phyloP scores from a whole-genome alignment of 495 filamentous ascomycete genomes.

The Podospora tetraspora region DNA sequence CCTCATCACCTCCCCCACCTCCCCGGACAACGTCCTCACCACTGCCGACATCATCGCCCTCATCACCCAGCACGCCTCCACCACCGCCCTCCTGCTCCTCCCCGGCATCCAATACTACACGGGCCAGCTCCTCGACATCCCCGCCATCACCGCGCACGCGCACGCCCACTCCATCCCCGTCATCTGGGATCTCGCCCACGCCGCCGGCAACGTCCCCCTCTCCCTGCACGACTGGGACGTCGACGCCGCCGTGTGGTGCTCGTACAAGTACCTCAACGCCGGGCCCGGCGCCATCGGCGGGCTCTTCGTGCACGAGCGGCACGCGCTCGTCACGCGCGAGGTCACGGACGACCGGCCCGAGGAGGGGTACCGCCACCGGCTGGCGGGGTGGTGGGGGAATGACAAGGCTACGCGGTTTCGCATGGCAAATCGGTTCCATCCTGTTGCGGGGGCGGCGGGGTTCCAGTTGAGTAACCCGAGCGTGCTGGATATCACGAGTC shows the following conservation, averaged over 20 bases:
- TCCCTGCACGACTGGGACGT: conserved; percentile 88
- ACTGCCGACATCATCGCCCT: conserved; percentile 68
- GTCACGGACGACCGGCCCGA: conserved; percentile 31
- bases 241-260: conserved; percentile 96
- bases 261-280: conserved; percentile 92
- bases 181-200: conserved; percentile 95
- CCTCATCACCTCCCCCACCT: conserved; percentile 57
- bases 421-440: conserved; percentile 75
- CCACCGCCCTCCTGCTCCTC: conserved; percentile 75
- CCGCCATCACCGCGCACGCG: conserved; percentile 74
- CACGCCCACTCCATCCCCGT: conserved; percentile 70
- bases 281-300: conserved; percentile 86
- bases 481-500: conserved; percentile 60
- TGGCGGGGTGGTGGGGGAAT: conserved; percentile 89
- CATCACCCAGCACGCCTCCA: conserved; percentile 70
- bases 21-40: conserved; percentile 50
- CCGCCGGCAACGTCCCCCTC: conserved; percentile 83
- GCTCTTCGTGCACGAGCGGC: conserved; percentile 76
- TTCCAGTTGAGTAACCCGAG: conserved; percentile 68
- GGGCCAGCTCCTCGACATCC: conserved; percentile 84
- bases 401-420: conserved; percentile 69
- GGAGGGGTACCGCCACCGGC: conserved; percentile 47
- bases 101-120: conserved; percentile 95
- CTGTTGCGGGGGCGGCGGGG: conserved; percentile 62
- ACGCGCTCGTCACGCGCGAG: conserved; percentile 51